Conservation (phyloP, 495 filamentous ascomycete species). For the Aspergillus steynii region DNA sequence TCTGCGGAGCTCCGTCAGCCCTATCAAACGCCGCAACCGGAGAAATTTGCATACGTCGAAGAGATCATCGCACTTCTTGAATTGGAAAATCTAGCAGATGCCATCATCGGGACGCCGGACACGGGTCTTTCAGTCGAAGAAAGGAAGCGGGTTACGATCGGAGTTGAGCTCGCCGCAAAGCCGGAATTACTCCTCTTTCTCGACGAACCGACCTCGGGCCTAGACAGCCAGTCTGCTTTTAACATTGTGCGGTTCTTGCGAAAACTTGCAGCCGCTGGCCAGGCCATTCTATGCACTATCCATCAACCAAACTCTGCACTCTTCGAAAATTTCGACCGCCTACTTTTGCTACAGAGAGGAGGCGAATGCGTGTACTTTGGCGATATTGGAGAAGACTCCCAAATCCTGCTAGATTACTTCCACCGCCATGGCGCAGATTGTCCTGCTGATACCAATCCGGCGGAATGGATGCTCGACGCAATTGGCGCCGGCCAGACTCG, state of each 20-base stretch:
- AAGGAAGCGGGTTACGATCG: slow-evolving; percentile 87
- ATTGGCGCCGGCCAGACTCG: slow-evolving; percentile 78
- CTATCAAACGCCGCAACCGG: slow-evolving; percentile 61
- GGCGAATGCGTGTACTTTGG: slow-evolving; percentile 69
- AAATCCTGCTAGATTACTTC: slow-evolving; percentile 53
- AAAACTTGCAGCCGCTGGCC: slow-evolving; percentile 78
- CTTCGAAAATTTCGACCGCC: slow-evolving; percentile 77
- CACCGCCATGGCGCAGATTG: slow-evolving; percentile 47
- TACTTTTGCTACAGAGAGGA: slow-evolving; percentile 64
- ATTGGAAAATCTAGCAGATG: slow-evolving; percentile 81
- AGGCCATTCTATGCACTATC: slow-evolving; percentile 90
- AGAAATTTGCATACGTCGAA: slow-evolving; percentile 84
- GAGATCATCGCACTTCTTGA: slow-evolving; percentile 78
- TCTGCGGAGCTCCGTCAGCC: slow-evolving; percentile 81
- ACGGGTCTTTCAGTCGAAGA: slow-evolving; percentile 88
- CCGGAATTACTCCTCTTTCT: slow-evolving; percentile 84
- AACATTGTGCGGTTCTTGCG: slow-evolving; percentile 87
- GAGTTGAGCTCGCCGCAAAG: slow-evolving; percentile 83
- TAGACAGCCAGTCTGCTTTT: slow-evolving; percentile 83
- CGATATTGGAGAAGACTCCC: slow-evolving; percentile 58
- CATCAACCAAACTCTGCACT: slow-evolving; percentile 87
- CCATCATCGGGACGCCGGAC: slow-evolving; percentile 76
- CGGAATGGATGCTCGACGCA: slow-evolving; percentile 86
- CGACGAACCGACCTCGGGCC: slow-evolving; percentile 86
- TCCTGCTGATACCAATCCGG: slow-evolving; percentile 66